Base-by-base conservation (phyloP, 116 monocot genomes). In the Cymodocea nodosa region DNA sequence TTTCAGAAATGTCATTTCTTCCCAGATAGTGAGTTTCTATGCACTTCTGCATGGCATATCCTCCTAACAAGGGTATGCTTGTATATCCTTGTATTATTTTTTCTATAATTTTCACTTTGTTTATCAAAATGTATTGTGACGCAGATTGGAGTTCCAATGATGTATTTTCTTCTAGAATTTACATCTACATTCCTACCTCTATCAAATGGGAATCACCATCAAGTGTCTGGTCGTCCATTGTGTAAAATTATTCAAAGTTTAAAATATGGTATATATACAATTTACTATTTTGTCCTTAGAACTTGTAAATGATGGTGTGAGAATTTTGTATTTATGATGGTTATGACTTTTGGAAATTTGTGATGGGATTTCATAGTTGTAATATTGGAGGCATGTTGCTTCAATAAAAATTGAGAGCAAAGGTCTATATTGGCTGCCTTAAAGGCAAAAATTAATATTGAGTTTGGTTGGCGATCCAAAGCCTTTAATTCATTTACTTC, bases 61-160 rank as follows among this genome's bases (percentile, higher is more conserved):
- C 81, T 84, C 56, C 79, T 87, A 74, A 65, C 52, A 13, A 81
- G 87, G 66, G 87, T 83, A 71, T 72, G 68, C 69, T 74, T 17
- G 18, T 20, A 50, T 39, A 56, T 62, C 40, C 22, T 77, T 62
- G 20, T 35, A 49, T 51, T 23, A 9, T 50, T 13, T 17, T 22
- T 55, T 13, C 24, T 52, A 51, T 52, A 54, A 34, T 71, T 1
- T 19, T 52, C 0, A 34, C 12, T 35, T 59, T 58, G 34, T 23
- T 50, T 9, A n/a, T 52, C 15, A 53, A 39, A 52, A 17, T 10
- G 56, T 35, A 23, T 34, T 67, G 3, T 16, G 12, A 14, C 78
- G 73, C 80, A 87, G 87, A 78, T 87, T 60, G 87, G 87, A 48
- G 66, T 70, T 70, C 17, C 64, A 44, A 20, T 83, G 37, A 87